Percentiles rank a stretch among this genome's conserved stretches.
phyloP scores from a whole-genome alignment of 345 rosid species.

The Corymbia maculata region DNA sequence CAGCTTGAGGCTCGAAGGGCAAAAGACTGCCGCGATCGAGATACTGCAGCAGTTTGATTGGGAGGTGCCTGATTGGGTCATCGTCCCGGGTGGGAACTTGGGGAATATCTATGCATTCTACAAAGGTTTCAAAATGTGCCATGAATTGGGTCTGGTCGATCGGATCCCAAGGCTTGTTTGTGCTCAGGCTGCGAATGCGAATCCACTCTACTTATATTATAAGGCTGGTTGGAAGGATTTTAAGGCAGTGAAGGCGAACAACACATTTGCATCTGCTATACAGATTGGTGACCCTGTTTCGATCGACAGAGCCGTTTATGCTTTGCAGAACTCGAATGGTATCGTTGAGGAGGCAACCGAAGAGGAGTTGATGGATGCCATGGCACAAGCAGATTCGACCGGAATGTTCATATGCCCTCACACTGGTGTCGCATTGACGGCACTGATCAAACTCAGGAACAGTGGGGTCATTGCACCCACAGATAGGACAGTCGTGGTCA shows the following conservation, averaged over 20 bases:
- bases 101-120: conserved; percentile 91
- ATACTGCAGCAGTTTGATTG: conserved; percentile 91
- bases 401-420: conserved; percentile 97
- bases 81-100: conserved; percentile 87
- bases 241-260: conserved; percentile 53
- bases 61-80: conserved; percentile 95
- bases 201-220: conserved; percentile 75
- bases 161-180: conserved; percentile 78
- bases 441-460: conserved; percentile 68
- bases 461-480: conserved; percentile 59
- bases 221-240: conserved; percentile 76
- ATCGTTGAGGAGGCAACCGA: conserved; percentile 89
- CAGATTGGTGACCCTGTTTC: conserved; percentile 96
- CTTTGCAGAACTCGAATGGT: conserved; percentile 61
- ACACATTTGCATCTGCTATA: conserved; percentile 87
- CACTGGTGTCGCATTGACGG: conserved; percentile 85
- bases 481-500: conserved; percentile 79
- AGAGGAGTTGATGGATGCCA: conserved; percentile 92
- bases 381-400: conserved; percentile 87
- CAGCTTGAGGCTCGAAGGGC: conserved; percentile 86
- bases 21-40: conserved; percentile 86
- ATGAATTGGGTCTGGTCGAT: conserved; percentile 75
- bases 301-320: conserved; percentile 79
- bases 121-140: conserved; percentile 85
- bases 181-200: conserved; percentile 91